A percentile compares a stretch with the other conserved stretches of the same genome.
phyloP scores from a whole-genome alignment of 352 stramenopile species.

The Pythium aristosporum region DNA sequence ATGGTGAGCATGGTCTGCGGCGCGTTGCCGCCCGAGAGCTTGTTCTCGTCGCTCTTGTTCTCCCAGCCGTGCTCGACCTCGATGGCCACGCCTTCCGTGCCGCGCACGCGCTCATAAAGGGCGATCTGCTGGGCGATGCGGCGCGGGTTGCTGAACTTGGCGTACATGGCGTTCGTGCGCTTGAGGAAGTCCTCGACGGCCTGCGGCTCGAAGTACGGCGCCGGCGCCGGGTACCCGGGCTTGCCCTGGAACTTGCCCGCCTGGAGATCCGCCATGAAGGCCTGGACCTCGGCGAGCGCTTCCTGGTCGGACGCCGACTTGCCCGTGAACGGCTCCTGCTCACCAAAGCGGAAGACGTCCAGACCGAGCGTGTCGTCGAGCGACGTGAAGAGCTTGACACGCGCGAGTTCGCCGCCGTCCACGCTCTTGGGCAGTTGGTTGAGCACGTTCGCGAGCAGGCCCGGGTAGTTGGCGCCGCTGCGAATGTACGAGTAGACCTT shows the following conservation, averaged over 20 bases:
- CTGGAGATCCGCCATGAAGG: constrained; percentile 74
- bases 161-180: constrained; percentile 80
- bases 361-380: constrained; percentile 82
- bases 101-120: constrained; percentile 62
- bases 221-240: constrained; percentile 49
- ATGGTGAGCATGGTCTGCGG: constrained; percentile 87
- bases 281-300: constrained; percentile 56
- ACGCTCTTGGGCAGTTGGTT: constrained; percentile 66
- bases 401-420: constrained; percentile 59
- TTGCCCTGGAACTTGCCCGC: constrained; percentile 64
- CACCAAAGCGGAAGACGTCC: constrained; percentile 85
- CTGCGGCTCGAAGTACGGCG: constrained; percentile 55
- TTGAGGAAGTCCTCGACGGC: constrained; percentile 68
- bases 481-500: constrained; percentile 84
- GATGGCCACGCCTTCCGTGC: constrained; percentile 73
- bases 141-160: constrained; percentile 77
- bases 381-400: constrained; percentile 91
- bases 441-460: constrained; percentile 68
- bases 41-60: constrained; percentile 79
- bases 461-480: constrained; percentile 74
- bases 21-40: constrained; percentile 48
- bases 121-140: constrained; percentile 71
- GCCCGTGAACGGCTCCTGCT: constrained; percentile 72
- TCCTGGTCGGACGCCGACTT: constrained; percentile 56
- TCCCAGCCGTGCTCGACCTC: constrained; percentile 86